Base-by-base conservation (phyloP, 2,329 filamentous ascomycete genomes). In the Amphichorda felina region DNA sequence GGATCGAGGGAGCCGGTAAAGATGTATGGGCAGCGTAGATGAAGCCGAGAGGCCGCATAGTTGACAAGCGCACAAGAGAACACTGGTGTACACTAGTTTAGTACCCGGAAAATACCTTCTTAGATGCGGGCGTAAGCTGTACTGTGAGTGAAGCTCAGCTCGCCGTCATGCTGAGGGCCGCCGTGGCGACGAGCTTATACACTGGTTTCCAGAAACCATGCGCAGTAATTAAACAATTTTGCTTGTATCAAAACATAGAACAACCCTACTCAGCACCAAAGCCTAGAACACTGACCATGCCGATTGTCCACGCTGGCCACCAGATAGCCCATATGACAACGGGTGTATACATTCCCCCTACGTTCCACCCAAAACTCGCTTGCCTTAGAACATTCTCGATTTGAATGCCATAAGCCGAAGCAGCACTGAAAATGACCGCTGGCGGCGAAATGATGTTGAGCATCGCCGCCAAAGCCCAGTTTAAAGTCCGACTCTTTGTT, bases 311-410 rank as follows among this genome's bases (percentile, higher is more conserved):
- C 7, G 85, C 86, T 1, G 88, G 88, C 82, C 86, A 91, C 88
- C 88, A 95, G 30, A 94, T 78, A 53, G 86, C 82, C 84, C 87
- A 94, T n/a, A 94, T 71, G 9, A 93, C 75, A 14, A 94, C 76
- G 40, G 84, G 80, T 2, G 87, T 93, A 64, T 87, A 93, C 70
- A 91, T 75, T 2, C 86, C 85, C 75, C 81, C 87, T 10, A 94
- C 77, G 50, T 85, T 73, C 87, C 87, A 94, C 0, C 83, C 87
- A 53, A 91, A 87, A 5, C 82, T 84, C 1, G 85, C 83, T 52
- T 82, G 70, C 19, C 68, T 68, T 35, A 94, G 57, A 3, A 91
- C 66, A 2, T 72, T 59, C 30, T 64, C 63, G 1, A 87, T 54
- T 4, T 53, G 50, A 1, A 62, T 35, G 6, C 50, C 44, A 41